Evolutionary conservation across 768 basidiomycete genomes (phyloP).

Genomic region (Cystoderma amianthinum): DNA sequence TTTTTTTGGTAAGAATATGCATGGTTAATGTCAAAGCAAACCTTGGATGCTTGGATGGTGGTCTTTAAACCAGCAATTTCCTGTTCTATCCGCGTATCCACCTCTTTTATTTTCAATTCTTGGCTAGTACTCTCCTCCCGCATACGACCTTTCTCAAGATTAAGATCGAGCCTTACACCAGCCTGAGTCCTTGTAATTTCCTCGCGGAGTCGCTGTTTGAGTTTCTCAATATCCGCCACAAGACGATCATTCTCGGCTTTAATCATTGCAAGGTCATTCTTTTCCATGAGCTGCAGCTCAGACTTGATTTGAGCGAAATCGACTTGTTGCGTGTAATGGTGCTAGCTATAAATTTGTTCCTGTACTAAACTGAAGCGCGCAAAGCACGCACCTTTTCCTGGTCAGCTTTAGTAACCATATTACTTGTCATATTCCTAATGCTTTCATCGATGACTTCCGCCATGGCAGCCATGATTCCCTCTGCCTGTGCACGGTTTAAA

Average conservation of each 20-base stretch:
- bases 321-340: constrained; percentile 92
- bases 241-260: constrained; percentile 97
- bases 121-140: constrained; percentile 88
- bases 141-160: constrained; percentile 94
- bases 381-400: constrained; percentile 77
- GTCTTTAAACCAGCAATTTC: constrained; percentile 87
- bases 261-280: constrained; percentile 92
- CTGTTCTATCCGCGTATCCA: constrained; percentile 94
- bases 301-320: constrained; percentile 97
- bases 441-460: constrained; percentile 97
- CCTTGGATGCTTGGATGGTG: constrained; percentile 81
- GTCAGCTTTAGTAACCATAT: constrained; percentile 93
- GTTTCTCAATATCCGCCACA: constrained; percentile 83
- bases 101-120: constrained; percentile 95
- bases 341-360: constrained; percentile 30
- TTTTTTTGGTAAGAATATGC: constrained; percentile 1
- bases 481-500: constrained; percentile 84
- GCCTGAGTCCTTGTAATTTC: constrained; percentile 90
- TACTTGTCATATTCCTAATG: constrained; percentile 90
- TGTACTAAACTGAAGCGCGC: not conserved
- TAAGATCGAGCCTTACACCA: constrained; percentile 90
- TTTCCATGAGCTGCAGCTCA: constrained; percentile 92
- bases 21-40: constrained; percentile 15
- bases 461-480: constrained; percentile 96
- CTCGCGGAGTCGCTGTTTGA: constrained; percentile 88